Conservation (phyloP, 1,284 basidiomycete species). For the Mycocalia duriaeana region DNA sequence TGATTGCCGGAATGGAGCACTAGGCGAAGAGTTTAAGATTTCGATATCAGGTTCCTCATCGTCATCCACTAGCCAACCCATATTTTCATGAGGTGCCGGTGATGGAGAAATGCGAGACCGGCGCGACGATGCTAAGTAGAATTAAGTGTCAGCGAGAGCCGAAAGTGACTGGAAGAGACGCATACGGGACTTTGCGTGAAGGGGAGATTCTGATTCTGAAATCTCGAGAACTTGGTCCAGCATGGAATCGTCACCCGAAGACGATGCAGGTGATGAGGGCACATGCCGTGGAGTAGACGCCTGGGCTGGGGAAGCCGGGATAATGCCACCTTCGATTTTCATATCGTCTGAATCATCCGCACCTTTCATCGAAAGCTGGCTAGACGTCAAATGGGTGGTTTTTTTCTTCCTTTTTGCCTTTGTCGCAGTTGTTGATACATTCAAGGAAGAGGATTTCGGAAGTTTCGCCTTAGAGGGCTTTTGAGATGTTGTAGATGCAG, state of each 20-base stretch:
- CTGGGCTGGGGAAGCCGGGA: conserved; percentile 2
- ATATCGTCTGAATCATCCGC: conserved; percentile 53
- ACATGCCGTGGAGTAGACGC: not conserved
- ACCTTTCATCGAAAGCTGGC: conserved; percentile 36
- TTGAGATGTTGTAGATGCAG: conserved; percentile 32
- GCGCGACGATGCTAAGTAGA: not conserved
- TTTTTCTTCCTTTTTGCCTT: conserved; percentile 27
- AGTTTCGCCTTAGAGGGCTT: conserved; percentile 25
- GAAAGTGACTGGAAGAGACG: not conserved
- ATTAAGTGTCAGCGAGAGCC: not conserved
- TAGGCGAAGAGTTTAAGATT: conserved; percentile 46
- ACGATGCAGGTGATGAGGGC: conserved; percentile 4
- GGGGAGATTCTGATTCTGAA: conserved; percentile 26
- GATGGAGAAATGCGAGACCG: not conserved
- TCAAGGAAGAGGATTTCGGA: conserved; percentile 34
- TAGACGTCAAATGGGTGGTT: conserved; percentile 23
- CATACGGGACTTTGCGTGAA: not conserved
- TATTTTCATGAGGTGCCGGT: conserved; percentile 27
- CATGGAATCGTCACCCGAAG: conserved; percentile 7
- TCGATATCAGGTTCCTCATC: conserved; percentile 51
- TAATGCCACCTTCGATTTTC: conserved; percentile 40
- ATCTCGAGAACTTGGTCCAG: conserved; percentile 21
- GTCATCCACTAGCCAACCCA: conserved; percentile 64
- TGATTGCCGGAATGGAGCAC: conserved; percentile 9
- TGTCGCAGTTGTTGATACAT: conserved; percentile 17